Evolutionary conservation across 2,329 filamentous ascomycete genomes (phyloP).

Genomic region (Cryoendolithus antarcticus): DNA sequence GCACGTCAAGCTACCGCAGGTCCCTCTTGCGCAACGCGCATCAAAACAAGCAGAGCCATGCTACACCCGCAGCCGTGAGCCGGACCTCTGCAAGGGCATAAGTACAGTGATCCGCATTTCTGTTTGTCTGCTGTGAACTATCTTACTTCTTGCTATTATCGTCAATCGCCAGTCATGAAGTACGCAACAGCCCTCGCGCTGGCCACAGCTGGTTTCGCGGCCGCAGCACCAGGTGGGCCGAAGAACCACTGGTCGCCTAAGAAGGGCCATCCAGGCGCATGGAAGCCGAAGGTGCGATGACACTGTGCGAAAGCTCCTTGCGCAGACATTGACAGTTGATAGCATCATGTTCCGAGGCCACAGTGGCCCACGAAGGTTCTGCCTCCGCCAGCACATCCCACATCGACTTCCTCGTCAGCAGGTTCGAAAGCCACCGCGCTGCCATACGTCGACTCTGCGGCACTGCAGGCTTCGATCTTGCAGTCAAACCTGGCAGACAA

Average conservation of each 20-base stretch:
- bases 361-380: background rate
- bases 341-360: slow-evolving; percentile 2
- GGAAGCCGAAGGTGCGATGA: no score
- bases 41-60: slow-evolving; percentile 1
- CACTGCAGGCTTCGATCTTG: slow-evolving; percentile 5
- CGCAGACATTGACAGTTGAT: background rate
- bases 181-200: no score
- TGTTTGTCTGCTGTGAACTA: no score
- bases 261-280: no score
- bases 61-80: background rate
- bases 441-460: slow-evolving; percentile 22
- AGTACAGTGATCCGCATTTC: background rate
- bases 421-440: background rate
- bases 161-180: no score
- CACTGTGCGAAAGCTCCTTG: background rate
- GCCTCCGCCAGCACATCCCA: no score
- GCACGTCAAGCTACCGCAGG: background rate
- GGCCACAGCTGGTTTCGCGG: no score
- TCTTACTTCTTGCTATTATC: no score
- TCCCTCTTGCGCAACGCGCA: background rate
- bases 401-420: background rate
- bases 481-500: slow-evolving; percentile 10
- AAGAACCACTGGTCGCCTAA: no score
- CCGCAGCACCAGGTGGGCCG: no score
- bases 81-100: background rate